These are phyloP conservation scores for Kitagawia praeruptora DNA, from an alignment of 129 eudicot species.

Conservation along the genomic window DNA sequence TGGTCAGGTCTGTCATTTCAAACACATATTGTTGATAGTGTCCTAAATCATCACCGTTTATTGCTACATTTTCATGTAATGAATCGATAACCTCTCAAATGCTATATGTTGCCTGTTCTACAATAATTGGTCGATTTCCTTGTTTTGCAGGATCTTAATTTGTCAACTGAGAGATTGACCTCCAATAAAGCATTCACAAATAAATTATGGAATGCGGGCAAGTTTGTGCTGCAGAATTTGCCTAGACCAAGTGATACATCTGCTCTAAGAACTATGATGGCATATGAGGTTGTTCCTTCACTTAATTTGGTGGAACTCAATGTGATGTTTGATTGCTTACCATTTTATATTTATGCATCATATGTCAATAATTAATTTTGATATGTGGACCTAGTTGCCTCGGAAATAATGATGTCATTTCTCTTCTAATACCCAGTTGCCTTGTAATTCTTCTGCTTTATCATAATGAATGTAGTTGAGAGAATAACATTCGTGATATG, in stretches of 20 bases:
- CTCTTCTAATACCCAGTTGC: not conserved
- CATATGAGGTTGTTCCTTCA: slow-evolving; percentile 50
- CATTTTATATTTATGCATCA: not conserved
- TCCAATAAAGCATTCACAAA: slow-evolving; percentile 96
- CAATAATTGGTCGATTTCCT: slow-evolving; percentile 6
- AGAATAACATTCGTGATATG: not conserved
- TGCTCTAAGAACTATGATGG: slow-evolving; percentile 51
- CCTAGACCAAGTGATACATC: slow-evolving; percentile 61
- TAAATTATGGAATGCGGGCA: slow-evolving; percentile 98
- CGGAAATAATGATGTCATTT: not conserved
- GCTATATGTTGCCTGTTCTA: slow-evolving; percentile 8
- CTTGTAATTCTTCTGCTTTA: not conserved
- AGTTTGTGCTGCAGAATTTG: slow-evolving; percentile 83
- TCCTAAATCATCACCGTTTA: not conserved
- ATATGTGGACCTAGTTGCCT: not conserved
- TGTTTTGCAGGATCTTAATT: slow-evolving; percentile 68
- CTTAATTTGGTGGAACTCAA: not conserved
- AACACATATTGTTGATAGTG: not conserved
- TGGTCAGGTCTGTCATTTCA: slow-evolving; percentile 76
- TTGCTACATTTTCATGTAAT: not conserved
- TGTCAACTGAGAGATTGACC: slow-evolving; percentile 80
- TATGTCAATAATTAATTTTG: not conserved
- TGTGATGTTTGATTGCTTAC: not conserved
- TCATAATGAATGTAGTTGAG: not conserved
- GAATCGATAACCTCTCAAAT: not conserved